Evolutionary conservation across 2,329 filamentous ascomycete species (phyloP).

Genomic region (Beauveria varroae): DNA sequence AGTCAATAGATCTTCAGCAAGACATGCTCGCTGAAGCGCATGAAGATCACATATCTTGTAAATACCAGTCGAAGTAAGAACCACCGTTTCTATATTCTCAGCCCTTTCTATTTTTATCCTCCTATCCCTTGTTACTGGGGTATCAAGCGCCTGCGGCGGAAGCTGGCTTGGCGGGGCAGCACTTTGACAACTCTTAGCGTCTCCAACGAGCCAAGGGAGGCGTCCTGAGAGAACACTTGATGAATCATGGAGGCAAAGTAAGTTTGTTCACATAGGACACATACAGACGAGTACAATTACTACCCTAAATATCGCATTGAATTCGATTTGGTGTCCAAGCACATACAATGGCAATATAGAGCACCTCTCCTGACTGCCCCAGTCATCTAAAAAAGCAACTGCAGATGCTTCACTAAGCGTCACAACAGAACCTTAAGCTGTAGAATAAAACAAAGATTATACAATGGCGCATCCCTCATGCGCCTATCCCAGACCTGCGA

Average conservation of each 20-base stretch:
- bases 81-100: too few species aligned
- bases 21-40: too few species aligned
- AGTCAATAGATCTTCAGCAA: not conserved
- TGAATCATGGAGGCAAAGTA: slow-evolving; percentile 2
- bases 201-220: too few species aligned
- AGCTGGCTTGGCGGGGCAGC: too few species aligned
- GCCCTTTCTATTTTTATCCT: too few species aligned
- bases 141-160: too few species aligned
- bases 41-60: too few species aligned
- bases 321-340: not conserved
- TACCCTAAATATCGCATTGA: slow-evolving; percentile 2
- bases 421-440: not conserved
- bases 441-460: not conserved
- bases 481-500: not conserved
- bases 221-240: not conserved
- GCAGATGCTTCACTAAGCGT: slow-evolving; percentile 2
- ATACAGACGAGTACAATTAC: not conserved
- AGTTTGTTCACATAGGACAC: too few species aligned
- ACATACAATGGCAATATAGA: not conserved
- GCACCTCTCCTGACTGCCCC: not conserved
- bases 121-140: too few species aligned
- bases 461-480: not conserved
- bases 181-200: too few species aligned
- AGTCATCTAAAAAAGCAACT: slow-evolving; percentile 7
- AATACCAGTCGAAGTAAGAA: too few species aligned